phyloP scores from a whole-genome alignment of 75 land plant genomes.

The Chamaecyparis obtusa region DNA sequence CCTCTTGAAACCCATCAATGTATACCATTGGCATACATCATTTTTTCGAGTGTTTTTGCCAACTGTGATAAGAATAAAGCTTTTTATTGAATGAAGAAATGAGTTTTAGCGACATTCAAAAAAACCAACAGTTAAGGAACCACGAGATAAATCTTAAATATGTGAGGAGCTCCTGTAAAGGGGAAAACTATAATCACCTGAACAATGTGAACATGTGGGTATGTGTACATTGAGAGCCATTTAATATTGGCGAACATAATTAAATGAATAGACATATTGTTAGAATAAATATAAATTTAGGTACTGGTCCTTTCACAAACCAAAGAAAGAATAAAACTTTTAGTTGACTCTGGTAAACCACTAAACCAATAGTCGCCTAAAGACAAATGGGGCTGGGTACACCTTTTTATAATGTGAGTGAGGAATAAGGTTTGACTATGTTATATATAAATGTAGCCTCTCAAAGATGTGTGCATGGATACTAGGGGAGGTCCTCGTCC shows the following conservation, averaged over 20 bases:
- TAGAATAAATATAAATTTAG: neutral
- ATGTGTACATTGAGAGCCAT: neutral
- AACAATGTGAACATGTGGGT: neutral
- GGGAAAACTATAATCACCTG: neutral
- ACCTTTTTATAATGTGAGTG: too few species aligned
- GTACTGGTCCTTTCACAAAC: too few species aligned
- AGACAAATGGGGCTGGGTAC: too few species aligned
- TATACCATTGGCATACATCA: neutral
- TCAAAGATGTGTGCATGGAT: too few species aligned
- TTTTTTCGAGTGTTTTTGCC: neutral
- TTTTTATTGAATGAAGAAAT: neutral
- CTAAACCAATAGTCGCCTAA: too few species aligned
- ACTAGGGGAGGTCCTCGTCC: neutral
- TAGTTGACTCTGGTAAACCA: too few species aligned
- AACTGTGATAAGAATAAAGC: neutral
- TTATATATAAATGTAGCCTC: neutral
- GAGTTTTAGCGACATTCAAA: too few species aligned
- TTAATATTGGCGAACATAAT: neutral
- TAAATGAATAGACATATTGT: neutral
- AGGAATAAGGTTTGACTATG: neutral
- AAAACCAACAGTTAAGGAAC: too few species aligned
- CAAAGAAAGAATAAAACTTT: too few species aligned
- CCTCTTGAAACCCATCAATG: neutral
- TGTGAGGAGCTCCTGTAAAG: neutral
- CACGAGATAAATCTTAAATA: neutral